Conservation (phyloP, 2,329 filamentous ascomycete genomes). For the Cladosporium sp. region DNA sequence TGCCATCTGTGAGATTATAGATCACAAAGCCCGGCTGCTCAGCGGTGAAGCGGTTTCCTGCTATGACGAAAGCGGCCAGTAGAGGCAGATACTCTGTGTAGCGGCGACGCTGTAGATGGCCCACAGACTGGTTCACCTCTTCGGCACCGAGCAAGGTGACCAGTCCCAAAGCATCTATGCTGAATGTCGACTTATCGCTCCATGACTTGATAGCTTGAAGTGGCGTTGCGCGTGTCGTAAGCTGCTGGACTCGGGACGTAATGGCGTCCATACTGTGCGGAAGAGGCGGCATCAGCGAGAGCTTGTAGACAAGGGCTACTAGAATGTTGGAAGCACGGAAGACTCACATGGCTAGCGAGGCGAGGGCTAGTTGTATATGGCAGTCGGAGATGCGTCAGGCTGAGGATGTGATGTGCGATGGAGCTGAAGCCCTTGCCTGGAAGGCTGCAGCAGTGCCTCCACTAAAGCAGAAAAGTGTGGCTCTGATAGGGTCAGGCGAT, state of each 20-base stretch:
- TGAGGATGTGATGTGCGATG: background rate
- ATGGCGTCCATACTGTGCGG: conserved; percentile 6
- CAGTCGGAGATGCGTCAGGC: background rate
- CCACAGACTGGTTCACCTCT: conserved; percentile 19
- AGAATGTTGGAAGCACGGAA: background rate
- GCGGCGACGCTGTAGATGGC: conserved; percentile 16
- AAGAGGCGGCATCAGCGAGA: background rate
- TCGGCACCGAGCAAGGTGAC: conserved; percentile 23
- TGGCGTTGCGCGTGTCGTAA: background rate
- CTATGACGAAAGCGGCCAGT: conserved; percentile 19
- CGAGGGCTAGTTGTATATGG: background rate
- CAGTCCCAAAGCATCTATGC: conserved; percentile 22
- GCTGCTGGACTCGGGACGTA: background rate
- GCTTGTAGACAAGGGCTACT: background rate
- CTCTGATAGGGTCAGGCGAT: background rate
- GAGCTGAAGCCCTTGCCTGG: background rate
- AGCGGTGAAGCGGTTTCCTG: conserved; percentile 19
- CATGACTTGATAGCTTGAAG: background rate
- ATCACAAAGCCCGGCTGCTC: conserved; percentile 20
- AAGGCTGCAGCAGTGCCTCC: background rate
- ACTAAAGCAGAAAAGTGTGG: background rate
- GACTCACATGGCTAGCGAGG: background rate
- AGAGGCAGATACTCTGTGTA: conserved; percentile 23
- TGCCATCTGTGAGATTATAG: conserved; percentile 23
- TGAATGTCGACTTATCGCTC: conserved; percentile 9